Percentiles rank a stretch among this genome's conserved stretches.
Conservation (phyloP, 2,329 filamentous ascomycete genomes). For the Elsinoe australis region DNA sequence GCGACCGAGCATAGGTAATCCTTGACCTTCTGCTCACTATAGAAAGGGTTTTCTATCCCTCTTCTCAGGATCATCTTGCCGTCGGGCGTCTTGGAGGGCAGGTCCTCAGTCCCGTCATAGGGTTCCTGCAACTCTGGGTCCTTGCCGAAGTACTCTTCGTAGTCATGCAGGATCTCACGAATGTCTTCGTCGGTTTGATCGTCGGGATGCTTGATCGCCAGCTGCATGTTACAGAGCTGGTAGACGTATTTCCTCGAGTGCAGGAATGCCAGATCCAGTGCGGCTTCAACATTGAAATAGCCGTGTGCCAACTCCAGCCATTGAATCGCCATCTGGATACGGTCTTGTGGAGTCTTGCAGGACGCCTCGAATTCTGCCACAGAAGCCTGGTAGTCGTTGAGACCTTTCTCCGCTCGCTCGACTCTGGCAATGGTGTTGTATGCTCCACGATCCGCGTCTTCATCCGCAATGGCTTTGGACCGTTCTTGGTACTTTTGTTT, state of each 20-base stretch:
- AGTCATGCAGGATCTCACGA: slow-evolving; percentile 15
- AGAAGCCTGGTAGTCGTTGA: slow-evolving; percentile 18
- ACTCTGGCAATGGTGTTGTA: neutral
- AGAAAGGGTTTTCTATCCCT: slow-evolving; percentile 23
- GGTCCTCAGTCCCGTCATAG: slow-evolving; percentile 22
- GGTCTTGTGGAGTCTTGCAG: slow-evolving; percentile 23
- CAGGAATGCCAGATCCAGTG: slow-evolving; percentile 24
- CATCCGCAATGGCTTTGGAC: neutral
- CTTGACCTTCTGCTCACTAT: slow-evolving; percentile 22
- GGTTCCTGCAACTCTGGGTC: slow-evolving; percentile 17
- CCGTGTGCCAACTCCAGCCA: slow-evolving; percentile 25
- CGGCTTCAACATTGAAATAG: slow-evolving; percentile 25
- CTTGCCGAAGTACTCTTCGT: slow-evolving; percentile 22
- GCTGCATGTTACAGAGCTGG: neutral
- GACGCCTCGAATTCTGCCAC: slow-evolving; percentile 22
- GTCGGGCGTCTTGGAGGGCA: slow-evolving; percentile 10
- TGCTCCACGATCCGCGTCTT: neutral
- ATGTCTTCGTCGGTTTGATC: slow-evolving; percentile 22
- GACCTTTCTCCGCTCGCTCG: neutral
- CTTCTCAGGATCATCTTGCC: slow-evolving; percentile 1
- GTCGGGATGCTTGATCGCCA: slow-evolving; percentile 21
- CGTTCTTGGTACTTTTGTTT: neutral
- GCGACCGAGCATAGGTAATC: slow-evolving; percentile 24
- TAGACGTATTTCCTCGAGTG: slow-evolving; percentile 22
- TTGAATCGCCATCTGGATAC: slow-evolving; percentile 24